Evolutionary conservation across 2,329 filamentous ascomycete species (phyloP), one percentile per base, ranked within the genome.

Genomic region (Dactylellina drechsleri): DNA sequence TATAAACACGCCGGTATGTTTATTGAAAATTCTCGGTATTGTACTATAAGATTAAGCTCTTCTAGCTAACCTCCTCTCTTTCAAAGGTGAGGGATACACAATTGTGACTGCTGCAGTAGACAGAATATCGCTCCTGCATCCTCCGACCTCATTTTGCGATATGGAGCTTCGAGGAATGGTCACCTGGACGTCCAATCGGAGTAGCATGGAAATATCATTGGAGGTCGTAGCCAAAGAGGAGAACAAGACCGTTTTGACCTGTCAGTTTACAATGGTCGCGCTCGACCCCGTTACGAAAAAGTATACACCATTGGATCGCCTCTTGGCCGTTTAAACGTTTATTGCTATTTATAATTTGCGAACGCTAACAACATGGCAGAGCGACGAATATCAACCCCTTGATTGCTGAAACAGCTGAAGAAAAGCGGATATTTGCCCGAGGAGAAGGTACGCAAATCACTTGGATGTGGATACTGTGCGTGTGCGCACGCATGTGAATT

Each of bases 181-280:
- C 7, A 85, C 90, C 0, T 92, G 92, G 80, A 90, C 90, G 0
- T 90, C 90, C 0, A 77, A 77, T 2, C 77, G 52, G 31, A 79
- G 77, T n/a, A 79, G 77, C 18, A 88, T 91, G 87, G 90, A 91
- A 78, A 86, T 91, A 7, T 89, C 88, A 0, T 83, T 91, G 31
- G 88, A 91, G 81, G 89, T 91, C 57, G 82, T 83, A 76, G 62
- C 64, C 20, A 79, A 81, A 13, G 85, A 85, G 76, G 83, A 87
- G 1, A 86, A 89, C 50, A 89, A 91, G 80, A 83, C 91, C 0
- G 81, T 91, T 66, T 86, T 91, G 81, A 90, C 88, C n/a, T 91
- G 89, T 81, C 87, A 89, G 5, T 92, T 92, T 79, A 92, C 90
- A 0, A 92, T 92, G 90, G 90, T 92, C 0, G 91, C 90, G 1